phyloP scores from a whole-genome alignment of 306 rosid species.

The barrel medic (Medicago truncatula) region MtrunA17r5.0-ANR NC_053042.1:4986501-4987000 shows the following conservation, averaged over 20 bases:
- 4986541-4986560: not conserved
- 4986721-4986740: too few relatives aligned
- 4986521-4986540: not conserved
- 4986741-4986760: not conserved
- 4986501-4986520: not conserved
- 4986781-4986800: not conserved
- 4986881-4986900: not conserved
- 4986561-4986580: not conserved
- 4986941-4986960: conserved; percentile 42
- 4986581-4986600: not conserved
- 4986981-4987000: conserved; percentile 8
- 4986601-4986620: not conserved
- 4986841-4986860: not conserved
- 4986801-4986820: not conserved
- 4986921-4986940: conserved; percentile 56
- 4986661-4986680: not conserved
- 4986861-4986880: too few relatives aligned
- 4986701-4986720: too few relatives aligned
- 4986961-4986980: conserved; percentile 26
- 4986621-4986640: not conserved
- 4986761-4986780: not conserved
- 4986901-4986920: conserved; percentile 42
- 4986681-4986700: too few relatives aligned
- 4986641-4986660: not conserved
- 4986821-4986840: not conserved